These are phyloP conservation scores for Pichia sporocuriosa DNA, from an alignment of 805 yeast genomes.

Conservation along the genomic window DNA sequence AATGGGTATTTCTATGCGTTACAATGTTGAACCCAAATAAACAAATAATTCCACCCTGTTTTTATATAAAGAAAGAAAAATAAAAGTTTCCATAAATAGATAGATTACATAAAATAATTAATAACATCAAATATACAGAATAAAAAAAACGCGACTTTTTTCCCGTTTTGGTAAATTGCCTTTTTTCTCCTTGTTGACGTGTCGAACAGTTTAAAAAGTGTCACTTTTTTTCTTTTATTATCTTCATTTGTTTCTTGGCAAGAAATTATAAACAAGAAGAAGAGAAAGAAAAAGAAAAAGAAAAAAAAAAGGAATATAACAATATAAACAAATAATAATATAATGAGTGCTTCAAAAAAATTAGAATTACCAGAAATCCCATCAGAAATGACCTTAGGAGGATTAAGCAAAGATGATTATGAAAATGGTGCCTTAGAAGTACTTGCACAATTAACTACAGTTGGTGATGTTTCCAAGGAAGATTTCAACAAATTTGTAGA, in stretches of 20 bases:
- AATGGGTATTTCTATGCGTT: slow-evolving; percentile 93
- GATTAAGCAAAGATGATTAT: slow-evolving; percentile 49
- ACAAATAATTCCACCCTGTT: not conserved
- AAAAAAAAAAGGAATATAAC: too few species aligned
- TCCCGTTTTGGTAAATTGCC: not conserved
- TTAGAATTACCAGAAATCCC: slow-evolving; percentile 30
- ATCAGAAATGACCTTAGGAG: slow-evolving; percentile 63
- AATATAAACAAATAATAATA: too few species aligned
- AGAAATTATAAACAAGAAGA: too few species aligned
- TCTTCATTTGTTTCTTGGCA: too few species aligned
- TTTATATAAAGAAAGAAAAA: not conserved
- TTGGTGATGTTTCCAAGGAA: slow-evolving; percentile 57
- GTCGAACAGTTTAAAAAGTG: not conserved
- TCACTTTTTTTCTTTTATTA: too few species aligned
- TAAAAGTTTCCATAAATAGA: too few species aligned
- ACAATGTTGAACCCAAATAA: slow-evolving; percentile 68
- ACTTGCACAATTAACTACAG: slow-evolving; percentile 67
- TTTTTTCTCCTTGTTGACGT: too few species aligned
- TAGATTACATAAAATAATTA: not conserved
- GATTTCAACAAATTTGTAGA: slow-evolving; percentile 46
- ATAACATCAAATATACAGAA: not conserved
- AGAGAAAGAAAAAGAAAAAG: too few species aligned
- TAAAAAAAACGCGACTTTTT: not conserved
- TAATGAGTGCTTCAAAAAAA: not conserved
- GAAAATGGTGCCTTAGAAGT: slow-evolving; percentile 56